Base-by-base conservation (phyloP, 495 filamentous ascomycete genomes). In the Immersiella caudata region DNA sequence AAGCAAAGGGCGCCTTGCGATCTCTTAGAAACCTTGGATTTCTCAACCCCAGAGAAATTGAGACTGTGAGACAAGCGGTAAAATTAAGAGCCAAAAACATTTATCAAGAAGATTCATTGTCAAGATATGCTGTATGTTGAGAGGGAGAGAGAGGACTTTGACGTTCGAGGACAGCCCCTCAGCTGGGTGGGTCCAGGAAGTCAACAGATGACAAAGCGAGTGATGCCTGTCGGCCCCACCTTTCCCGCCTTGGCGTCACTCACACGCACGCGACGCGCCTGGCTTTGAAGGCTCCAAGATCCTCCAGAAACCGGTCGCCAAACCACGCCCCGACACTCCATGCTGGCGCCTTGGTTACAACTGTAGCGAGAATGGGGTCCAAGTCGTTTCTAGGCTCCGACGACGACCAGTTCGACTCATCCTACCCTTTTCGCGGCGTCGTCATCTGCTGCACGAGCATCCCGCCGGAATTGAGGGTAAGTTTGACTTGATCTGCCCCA, bases 361-460 rank as follows among this genome's bases (percentile, higher is more conserved):
- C 25, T 21, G 50, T 40, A 58, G 52, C 59, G 65, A 67, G 56
- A 50, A 76, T 74, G 75, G 69, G 62, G 35, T 56, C 71, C 6
- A 65, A 56, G 50, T 57, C 69, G 52, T 58, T 64, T n/a, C 52
- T 51, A 14, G 56, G 71, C 29, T 33, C 52, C 56, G 68, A 64
- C 6, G 63, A 67, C 25, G 54, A 59, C n/a, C 25, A 62, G n/a
- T 77, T 81, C 55, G 77, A 83, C 69, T 68, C 76, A 14, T 80
- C 84, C n/a, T 81, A 81, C 60, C 94, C 95, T 60, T 88, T 99
- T 68, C 80, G 80, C 64, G 93, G 93, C 61, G 87, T 93, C 60
- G 87, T 97, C 59, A 82, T 99, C 67, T 99, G 95, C 82, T 97
- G 93, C 78, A 99, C 95, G 24, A 91, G 90, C 29, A 89, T 99